Base-by-base conservation (phyloP, 805 yeast species). In the Suhomyces sp. region DNA sequence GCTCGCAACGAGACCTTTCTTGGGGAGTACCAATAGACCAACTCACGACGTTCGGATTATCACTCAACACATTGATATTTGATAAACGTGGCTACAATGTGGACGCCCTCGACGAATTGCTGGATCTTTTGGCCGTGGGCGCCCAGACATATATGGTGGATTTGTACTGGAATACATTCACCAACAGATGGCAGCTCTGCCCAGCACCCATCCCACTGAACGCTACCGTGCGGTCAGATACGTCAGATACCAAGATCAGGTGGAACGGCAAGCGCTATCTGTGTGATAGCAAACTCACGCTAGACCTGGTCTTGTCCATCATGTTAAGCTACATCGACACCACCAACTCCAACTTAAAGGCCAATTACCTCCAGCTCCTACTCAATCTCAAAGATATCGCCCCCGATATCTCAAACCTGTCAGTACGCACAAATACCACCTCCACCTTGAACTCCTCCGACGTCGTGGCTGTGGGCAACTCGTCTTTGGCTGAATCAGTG, bases 151-250 rank as follows among this genome's bases (percentile, higher is more conserved):
- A 83, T n/a, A 66, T 71, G 50, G 49, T 85, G 4, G 88, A 87
- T 60, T 51, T 85, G 26, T 85, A 84, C 63, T 80, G 82, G 75
- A 81, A 80, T 59, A 81, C 79, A 48, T 59, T 68, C 42, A 67
- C 74, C 3, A 46, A 56, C 9, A 57, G 52, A 44, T 82, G 85
- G 86, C 85, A 81, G 62, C 63, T 82, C 22, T 83, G 87, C 57
- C 87, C 87, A 1, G 74, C 74, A 1, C 73, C 76, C 1, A 66
- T 71, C 22, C 70, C 74, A 6, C 44, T 54, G 2, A 70, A 76
- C 51, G 55, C 65, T 2, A 57, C 66, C n/a, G 12, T 17, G 24
- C 24, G 13, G 8, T 53, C 58, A 46, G 12, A 59, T 6, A 51
- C 51, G n/a, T 47, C 51, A 2, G 41, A 54, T 4, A 54, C 51